Evolutionary conservation across 2,329 filamentous ascomycete genomes (phyloP).

Genomic region (Fusarium illudens): DNA sequence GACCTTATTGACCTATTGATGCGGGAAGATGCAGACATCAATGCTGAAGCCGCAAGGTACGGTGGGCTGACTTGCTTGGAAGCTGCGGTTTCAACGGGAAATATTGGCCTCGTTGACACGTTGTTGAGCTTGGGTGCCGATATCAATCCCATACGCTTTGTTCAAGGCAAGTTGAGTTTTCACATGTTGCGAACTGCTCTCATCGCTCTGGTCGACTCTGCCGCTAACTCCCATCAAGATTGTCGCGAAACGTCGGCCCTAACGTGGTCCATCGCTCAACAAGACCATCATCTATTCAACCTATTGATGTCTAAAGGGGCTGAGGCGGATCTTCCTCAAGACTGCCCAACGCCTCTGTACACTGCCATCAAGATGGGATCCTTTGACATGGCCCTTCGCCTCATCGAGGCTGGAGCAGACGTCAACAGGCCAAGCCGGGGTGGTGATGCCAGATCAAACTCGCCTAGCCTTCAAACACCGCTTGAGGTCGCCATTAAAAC

Average conservation of each 20-base stretch:
- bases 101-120: neutral
- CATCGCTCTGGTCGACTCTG: neutral
- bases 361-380: accelerated
- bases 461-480: neutral
- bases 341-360: neutral
- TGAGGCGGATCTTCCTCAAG: neutral
- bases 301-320: neutral
- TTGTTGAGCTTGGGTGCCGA: neutral
- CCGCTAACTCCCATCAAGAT: neutral
- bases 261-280: neutral
- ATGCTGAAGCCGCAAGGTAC: neutral
- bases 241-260: neutral
- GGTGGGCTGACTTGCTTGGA: neutral
- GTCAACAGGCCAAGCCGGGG: neutral
- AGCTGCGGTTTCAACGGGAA: neutral
- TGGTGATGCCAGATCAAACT: neutral
- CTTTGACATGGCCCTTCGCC: no score
- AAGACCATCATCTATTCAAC: neutral
- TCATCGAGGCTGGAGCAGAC: neutral
- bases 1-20: neutral
- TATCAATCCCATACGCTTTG: neutral
- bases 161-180: no score
- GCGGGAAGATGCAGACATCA: neutral
- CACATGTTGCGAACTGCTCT: neutral
- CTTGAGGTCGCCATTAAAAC: neutral